phyloP scores from a whole-genome alignment of 371 early-diverging fungal species.

The Apophysomyces sp. region DNA sequence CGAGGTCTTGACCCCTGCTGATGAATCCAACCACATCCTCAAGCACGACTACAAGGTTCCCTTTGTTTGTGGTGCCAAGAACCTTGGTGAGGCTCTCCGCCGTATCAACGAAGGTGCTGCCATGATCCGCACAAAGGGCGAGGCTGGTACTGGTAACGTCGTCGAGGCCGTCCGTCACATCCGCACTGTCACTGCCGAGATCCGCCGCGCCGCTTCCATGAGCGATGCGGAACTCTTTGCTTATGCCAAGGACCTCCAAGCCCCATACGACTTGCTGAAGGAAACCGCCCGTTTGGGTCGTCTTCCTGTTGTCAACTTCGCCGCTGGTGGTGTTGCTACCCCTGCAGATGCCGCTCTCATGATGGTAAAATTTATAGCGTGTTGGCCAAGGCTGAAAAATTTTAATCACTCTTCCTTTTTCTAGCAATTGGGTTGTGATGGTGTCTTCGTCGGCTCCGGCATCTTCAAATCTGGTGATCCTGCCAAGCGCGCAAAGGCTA shows the following conservation, averaged over 20 bases:
- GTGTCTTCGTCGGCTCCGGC: constrained; percentile 90
- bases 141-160: constrained; percentile 96
- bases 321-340: constrained; percentile 96
- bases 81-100: constrained; percentile 96
- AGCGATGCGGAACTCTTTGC: constrained; percentile 73
- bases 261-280: constrained; percentile 86
- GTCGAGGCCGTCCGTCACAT: constrained; percentile 96
- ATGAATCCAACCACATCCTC: constrained; percentile 91
- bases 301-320: constrained; percentile 97
- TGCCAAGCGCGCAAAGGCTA: constrained; percentile 94
- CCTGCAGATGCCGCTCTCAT: constrained; percentile 97
- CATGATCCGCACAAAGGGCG: constrained; percentile 98
- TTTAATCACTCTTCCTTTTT: constrained; percentile 3
- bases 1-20: constrained; percentile 95
- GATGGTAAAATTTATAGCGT: constrained; percentile 59
- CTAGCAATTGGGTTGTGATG: constrained; percentile 94
- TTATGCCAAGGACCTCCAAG: constrained; percentile 94
- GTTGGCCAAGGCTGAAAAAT: no score
- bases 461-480: constrained; percentile 95
- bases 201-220: constrained; percentile 75
- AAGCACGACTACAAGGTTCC: constrained; percentile 93
- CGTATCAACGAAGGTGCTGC: constrained; percentile 97
- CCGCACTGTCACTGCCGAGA: constrained; percentile 83
- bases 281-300: constrained; percentile 89
- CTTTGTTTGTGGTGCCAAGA: constrained; percentile 95